These are phyloP conservation scores for Hortiboletus rubellus DNA, from an alignment of 1,284 basidiomycete species.

Conservation along the genomic window DNA sequence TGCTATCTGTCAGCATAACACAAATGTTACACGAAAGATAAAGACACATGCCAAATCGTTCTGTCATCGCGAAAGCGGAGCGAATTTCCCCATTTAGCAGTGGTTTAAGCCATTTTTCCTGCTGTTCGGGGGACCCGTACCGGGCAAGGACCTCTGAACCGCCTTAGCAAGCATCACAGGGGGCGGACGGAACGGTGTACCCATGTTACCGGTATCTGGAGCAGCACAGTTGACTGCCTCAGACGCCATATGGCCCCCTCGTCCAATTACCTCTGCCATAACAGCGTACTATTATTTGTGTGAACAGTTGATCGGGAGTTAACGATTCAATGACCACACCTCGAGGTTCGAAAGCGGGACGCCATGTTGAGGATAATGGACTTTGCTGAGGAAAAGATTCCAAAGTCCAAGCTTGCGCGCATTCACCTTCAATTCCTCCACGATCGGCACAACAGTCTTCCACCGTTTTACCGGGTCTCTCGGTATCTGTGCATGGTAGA, in stretches of 20 bases:
- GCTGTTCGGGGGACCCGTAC: constrained; percentile 88
- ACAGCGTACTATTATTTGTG: constrained; percentile 74
- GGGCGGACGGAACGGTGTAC: constrained; percentile 42
- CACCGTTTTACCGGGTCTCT: constrained; percentile 76
- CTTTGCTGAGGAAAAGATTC: constrained; percentile 96
- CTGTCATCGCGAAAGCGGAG: constrained; percentile 94
- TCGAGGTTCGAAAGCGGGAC: constrained; percentile 92
- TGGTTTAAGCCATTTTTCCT: constrained; percentile 87
- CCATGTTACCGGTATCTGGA: constrained; percentile 96
- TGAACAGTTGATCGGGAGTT: constrained; percentile 1
- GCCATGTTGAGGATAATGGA: constrained; percentile 87
- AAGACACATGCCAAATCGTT: constrained; percentile 69
- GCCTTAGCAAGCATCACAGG: constrained; percentile 1
- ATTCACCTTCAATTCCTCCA: constrained; percentile 86
- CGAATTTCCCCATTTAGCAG: constrained; percentile 92
- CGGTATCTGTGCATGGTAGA: constrained; percentile 86
- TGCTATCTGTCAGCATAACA: constrained; percentile 5
- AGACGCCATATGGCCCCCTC: constrained; percentile 78
- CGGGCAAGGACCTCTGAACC: constrained; percentile 88
- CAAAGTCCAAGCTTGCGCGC: constrained; percentile 89
- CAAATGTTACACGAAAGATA: neutral
- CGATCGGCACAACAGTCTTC: constrained; percentile 79
- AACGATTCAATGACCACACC: constrained; percentile 44
- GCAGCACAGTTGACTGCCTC: constrained; percentile 92
- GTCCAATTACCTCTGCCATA: constrained; percentile 93